These are phyloP conservation scores for Panus rudis DNA, from an alignment of 768 basidiomycete species.

Conservation along the genomic window DNA sequence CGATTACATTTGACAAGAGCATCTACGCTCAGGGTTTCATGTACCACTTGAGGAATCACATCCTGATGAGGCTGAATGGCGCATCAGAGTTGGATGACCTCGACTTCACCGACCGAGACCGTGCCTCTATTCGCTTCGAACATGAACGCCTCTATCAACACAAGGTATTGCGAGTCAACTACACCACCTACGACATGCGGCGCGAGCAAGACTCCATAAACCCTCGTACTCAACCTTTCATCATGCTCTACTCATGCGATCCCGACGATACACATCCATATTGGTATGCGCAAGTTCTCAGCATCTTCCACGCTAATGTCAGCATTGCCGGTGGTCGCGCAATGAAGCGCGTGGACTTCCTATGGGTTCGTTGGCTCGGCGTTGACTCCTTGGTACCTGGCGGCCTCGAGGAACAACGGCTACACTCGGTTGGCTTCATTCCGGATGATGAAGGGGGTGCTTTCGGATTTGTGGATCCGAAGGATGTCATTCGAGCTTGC, in stretches of 20 bases:
- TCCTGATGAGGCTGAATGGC: constrained; percentile 20
- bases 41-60: constrained; percentile 22
- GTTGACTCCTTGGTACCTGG: not conserved
- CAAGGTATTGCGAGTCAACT: constrained; percentile 28
- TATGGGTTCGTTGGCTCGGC: constrained; percentile 12
- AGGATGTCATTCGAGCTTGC: constrained; percentile 16
- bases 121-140: constrained; percentile 6
- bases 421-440: constrained; percentile 20
- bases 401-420: constrained; percentile 4
- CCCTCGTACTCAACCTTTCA: constrained; percentile 25
- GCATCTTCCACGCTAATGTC: constrained; percentile 24
- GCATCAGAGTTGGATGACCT: constrained; percentile 22
- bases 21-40: constrained; percentile 29
- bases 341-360: constrained; percentile 2
- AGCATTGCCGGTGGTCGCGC: no score
- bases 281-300: constrained; percentile 26
- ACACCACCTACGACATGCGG: constrained; percentile 37
- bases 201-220: constrained; percentile 36
- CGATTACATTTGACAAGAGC: no score
- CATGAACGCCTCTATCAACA: constrained; percentile 23
- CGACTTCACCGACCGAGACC: constrained; percentile 16
- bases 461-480: constrained; percentile 27
- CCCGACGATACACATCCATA: constrained; percentile 19
- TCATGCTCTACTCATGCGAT: constrained; percentile 21
- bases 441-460: constrained; percentile 8